These are phyloP conservation scores for Cyberlindnera petersonii DNA, from an alignment of 805 yeast species.

Conservation along the genomic window DNA sequence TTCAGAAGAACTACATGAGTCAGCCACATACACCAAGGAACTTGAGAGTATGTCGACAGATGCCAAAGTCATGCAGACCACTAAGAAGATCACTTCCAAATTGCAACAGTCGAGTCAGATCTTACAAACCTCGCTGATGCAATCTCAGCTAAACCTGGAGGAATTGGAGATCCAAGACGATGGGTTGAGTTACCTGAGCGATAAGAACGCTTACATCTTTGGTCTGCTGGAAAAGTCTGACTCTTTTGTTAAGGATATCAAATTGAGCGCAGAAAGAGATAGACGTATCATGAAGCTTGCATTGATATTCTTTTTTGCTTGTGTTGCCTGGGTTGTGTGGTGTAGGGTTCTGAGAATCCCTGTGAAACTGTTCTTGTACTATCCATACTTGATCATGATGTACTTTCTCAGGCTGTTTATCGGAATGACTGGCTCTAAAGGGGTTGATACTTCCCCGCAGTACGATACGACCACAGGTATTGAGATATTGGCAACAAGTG, in stretches of 20 bases:
- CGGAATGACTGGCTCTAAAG: neutral
- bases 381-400: slow-evolving; percentile 9
- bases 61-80: slow-evolving; percentile 24
- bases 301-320: slow-evolving; percentile 19
- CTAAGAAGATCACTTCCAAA: slow-evolving; percentile 25
- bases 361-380: slow-evolving; percentile 14
- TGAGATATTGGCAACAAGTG: too few species aligned
- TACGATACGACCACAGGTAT: neutral
- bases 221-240: slow-evolving; percentile 23
- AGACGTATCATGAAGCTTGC: slow-evolving; percentile 24
- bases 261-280: slow-evolving; percentile 22
- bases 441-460: too few species aligned
- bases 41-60: slow-evolving; percentile 16
- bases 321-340: slow-evolving; percentile 23
- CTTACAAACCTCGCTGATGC: slow-evolving; percentile 25
- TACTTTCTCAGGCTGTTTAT: slow-evolving; percentile 3
- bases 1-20: slow-evolving; percentile 1
- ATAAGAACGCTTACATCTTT: slow-evolving; percentile 20
- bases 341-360: slow-evolving; percentile 23
- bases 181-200: slow-evolving; percentile 16
- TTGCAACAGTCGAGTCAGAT: slow-evolving; percentile 24
- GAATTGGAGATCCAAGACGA: slow-evolving; percentile 25
- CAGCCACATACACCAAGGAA: neutral
- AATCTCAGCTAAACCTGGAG: slow-evolving; percentile 25
- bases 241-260: slow-evolving; percentile 25